These are phyloP conservation scores for Inosperma sp. DNA, from an alignment of 768 basidiomycete species.

Conservation along the genomic window DNA sequence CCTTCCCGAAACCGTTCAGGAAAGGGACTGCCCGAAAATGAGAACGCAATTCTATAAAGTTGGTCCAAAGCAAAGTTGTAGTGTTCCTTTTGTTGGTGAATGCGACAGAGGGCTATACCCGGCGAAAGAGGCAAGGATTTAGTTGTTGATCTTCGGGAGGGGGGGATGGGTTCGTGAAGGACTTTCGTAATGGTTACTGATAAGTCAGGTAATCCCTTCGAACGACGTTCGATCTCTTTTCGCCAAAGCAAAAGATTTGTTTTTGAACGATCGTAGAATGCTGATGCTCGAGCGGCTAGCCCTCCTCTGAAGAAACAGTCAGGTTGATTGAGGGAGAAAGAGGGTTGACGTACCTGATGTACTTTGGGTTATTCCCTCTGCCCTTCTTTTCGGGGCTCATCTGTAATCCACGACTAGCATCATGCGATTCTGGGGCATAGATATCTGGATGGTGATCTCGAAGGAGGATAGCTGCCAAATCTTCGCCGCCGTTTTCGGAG, in stretches of 20 bases:
- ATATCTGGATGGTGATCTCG: conserved; percentile 31
- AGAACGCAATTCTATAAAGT: conserved; percentile 34
- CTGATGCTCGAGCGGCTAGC: conserved; percentile 46
- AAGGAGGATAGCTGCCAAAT: conserved; percentile 53
- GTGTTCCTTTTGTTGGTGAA: conserved; percentile 24
- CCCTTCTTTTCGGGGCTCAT: conserved; percentile 55
- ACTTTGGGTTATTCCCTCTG: conserved; percentile 40
- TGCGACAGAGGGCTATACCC: conserved; percentile 42
- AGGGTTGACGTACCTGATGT: conserved; percentile 39
- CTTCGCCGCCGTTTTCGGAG: conserved; percentile 36
- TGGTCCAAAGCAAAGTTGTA: conserved; percentile 18
- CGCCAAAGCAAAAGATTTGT: conserved; percentile 52
- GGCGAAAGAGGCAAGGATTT: no score
- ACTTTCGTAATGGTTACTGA: conserved; percentile 42
- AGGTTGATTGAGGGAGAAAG: not conserved
- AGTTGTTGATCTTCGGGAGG: conserved; percentile 20
- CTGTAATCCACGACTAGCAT: conserved; percentile 52
- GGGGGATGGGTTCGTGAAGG: conserved; percentile 31
- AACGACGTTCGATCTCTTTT: conserved; percentile 41
- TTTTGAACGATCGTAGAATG: conserved; percentile 38
- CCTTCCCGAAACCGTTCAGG: conserved; percentile 38
- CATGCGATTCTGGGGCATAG: no score
- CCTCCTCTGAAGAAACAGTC: conserved; percentile 42
- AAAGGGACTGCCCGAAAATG: conserved; percentile 32
- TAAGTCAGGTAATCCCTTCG: conserved; percentile 38